These are phyloP conservation scores for Phalaenopsis aphrodite DNA, from an alignment of 106 monocot genomes.

Conservation along the genomic window DNA sequence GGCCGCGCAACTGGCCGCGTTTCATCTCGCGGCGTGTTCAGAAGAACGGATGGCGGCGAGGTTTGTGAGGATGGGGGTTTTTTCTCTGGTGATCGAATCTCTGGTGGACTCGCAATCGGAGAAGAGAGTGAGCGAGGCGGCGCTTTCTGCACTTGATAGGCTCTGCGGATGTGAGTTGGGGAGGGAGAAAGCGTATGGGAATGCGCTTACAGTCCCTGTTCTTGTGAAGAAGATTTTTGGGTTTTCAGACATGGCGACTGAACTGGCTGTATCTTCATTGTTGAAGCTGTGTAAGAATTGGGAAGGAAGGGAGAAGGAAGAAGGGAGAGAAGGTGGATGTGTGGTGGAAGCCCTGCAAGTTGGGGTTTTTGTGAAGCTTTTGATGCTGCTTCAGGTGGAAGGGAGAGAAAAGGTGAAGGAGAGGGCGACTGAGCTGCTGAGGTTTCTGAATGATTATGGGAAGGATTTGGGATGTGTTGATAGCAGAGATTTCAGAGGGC, in stretches of 20 bases:
- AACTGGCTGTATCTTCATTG: slow-evolving; percentile 32
- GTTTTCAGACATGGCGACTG: slow-evolving; percentile 33
- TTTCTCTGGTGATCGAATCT: slow-evolving; percentile 36
- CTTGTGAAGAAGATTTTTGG: slow-evolving; percentile 54
- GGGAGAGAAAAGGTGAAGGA: slow-evolving; percentile 39
- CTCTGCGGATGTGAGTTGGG: slow-evolving; percentile 11
- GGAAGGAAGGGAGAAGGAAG: background rate
- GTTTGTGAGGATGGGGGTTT: slow-evolving; percentile 31
- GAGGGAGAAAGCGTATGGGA: slow-evolving; percentile 6
- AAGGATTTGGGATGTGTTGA: slow-evolving; percentile 38
- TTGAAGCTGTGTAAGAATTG: slow-evolving; percentile 31
- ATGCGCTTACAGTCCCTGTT: slow-evolving; percentile 31
- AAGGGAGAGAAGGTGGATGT: slow-evolving; percentile 3
- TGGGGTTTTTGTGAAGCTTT: slow-evolving; percentile 61
- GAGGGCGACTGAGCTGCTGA: slow-evolving; percentile 46
- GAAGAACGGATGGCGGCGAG: slow-evolving; percentile 1
- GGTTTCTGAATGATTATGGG: slow-evolving; percentile 34
- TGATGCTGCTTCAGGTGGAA: slow-evolving; percentile 57
- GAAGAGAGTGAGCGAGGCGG: slow-evolving; percentile 53
- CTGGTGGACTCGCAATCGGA: slow-evolving; percentile 42
- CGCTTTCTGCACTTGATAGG: slow-evolving; percentile 28
- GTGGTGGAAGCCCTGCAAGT: slow-evolving; percentile 37
- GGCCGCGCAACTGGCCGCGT: slow-evolving; percentile 27
- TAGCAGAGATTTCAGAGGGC: slow-evolving; percentile 34
- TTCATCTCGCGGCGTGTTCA: slow-evolving; percentile 29